Conservation (phyloP, 345 rosid species). For the Dimocarpus longan region DNA sequence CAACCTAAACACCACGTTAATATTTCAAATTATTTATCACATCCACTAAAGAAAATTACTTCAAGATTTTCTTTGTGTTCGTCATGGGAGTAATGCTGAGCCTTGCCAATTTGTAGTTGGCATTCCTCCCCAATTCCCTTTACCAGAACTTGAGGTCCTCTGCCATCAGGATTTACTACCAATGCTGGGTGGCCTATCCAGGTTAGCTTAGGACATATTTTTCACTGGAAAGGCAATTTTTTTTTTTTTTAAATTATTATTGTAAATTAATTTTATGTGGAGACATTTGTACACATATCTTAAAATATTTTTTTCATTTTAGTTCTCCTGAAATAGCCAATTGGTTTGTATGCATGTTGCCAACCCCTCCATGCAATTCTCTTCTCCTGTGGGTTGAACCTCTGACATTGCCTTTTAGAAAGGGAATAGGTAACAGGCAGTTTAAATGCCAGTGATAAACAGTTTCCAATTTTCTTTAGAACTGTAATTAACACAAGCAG, state of each 20-base stretch:
- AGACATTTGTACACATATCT: neutral
- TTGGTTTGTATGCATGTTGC: no score
- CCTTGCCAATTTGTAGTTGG: neutral
- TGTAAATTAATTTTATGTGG: neutral
- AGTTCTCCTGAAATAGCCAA: neutral
- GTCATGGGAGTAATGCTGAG: neutral
- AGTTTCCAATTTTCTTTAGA: neutral
- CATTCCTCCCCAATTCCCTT: neutral
- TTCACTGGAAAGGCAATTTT: neutral
- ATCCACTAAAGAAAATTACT: neutral
- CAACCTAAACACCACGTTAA: neutral
- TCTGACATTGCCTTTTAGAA: neutral
- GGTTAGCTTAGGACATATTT: neutral
- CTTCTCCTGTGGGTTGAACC: neutral
- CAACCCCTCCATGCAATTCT: neutral
- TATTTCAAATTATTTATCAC: neutral
- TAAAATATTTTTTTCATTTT: neutral
- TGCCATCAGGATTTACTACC: neutral
- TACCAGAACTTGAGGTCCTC: constrained; percentile 4
- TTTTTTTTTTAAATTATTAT: neutral
- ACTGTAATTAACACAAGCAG: neutral
- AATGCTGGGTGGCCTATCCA: neutral
- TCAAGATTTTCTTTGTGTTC: neutral
- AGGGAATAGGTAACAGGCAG: neutral
- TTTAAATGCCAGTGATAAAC: neutral